phyloP scores from a whole-genome alignment of 129 eudicot species.

The Daucus carota region DH1_v3.0 NC_030382.2:38883501-38884000 shows the following conservation, averaged over 20 bases:
- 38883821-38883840: conserved; percentile 39
- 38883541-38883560: conserved; percentile 35
- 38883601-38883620: conserved; percentile 32
- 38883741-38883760: conserved; percentile 34
- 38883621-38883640: conserved; percentile 33
- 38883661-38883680: conserved; percentile 45
- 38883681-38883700: conserved; percentile 48
- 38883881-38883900: conserved; percentile 47
- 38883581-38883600: conserved; percentile 45
- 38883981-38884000: conserved; percentile 45
- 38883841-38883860: conserved; percentile 47
- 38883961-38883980: conserved; percentile 60
- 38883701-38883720: conserved; percentile 39
- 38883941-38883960: conserved; percentile 42
- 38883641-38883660: conserved; percentile 37
- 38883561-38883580: conserved; percentile 48
- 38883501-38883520: conserved; percentile 32
- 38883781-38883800: conserved; percentile 57
- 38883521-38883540: conserved; percentile 32
- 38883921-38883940: conserved; percentile 32
- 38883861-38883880: conserved; percentile 50
- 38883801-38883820: conserved; percentile 45
- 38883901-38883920: conserved; percentile 31
- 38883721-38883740: conserved; percentile 36
- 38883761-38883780: conserved; percentile 24